These are phyloP conservation scores for Marasmius fiardii DNA, from an alignment of 1,284 basidiomycete species.

Conservation along the genomic window DNA sequence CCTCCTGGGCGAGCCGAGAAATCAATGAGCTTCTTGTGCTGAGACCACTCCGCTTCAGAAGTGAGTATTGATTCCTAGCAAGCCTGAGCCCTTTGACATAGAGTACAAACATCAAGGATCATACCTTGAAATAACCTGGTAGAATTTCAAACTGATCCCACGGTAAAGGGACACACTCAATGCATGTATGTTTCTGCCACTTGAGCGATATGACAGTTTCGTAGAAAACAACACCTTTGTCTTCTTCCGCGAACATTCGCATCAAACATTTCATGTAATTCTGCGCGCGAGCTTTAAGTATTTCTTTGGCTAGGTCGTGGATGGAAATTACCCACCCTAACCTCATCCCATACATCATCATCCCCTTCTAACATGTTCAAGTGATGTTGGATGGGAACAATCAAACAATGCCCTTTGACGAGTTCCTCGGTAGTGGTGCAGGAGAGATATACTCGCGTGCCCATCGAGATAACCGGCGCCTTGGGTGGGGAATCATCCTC, in stretches of 20 bases:
- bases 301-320: not conserved
- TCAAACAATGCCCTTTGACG: slow-evolving; percentile 86
- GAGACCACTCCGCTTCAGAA: slow-evolving; percentile 95
- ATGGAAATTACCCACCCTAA: slow-evolving; percentile 56
- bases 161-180: slow-evolving; percentile 91
- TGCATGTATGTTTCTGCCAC: slow-evolving; percentile 77
- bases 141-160: slow-evolving; percentile 82
- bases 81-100: not conserved
- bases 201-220: slow-evolving; percentile 17
- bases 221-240: slow-evolving; percentile 40
- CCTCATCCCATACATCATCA: slow-evolving; percentile 98
- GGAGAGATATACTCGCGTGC: slow-evolving; percentile 86
- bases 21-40: slow-evolving; percentile 95
- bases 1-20: slow-evolving; percentile 87
- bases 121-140: slow-evolving; percentile 90
- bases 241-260: slow-evolving; percentile 87
- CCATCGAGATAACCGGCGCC: slow-evolving; percentile 86
- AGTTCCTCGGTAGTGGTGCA: slow-evolving; percentile 87
- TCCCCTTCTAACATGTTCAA: slow-evolving; percentile 91
- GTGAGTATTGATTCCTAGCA: slow-evolving; percentile 84
- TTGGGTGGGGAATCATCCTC: slow-evolving; percentile 85
- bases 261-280: slow-evolving; percentile 99
- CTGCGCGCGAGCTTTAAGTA: slow-evolving; percentile 36
- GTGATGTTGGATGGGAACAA: slow-evolving; percentile 95
- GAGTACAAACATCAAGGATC: slow-evolving; percentile 6